phyloP scores from a whole-genome alignment of 371 early-diverging fungal species.

The Sporodiniella umbellata region DNA sequence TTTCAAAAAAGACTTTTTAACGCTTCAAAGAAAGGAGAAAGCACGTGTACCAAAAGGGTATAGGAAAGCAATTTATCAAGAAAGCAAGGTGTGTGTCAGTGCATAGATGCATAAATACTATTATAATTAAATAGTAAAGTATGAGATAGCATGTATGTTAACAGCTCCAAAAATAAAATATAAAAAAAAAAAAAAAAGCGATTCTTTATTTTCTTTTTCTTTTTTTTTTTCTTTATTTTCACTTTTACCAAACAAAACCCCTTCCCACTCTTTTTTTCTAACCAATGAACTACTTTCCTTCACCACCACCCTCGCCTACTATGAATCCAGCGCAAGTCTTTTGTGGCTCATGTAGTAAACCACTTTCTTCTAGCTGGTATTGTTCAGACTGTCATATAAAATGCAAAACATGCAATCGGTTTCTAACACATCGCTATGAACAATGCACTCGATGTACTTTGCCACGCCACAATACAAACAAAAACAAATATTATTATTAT shows the following conservation, averaged over 20 bases:
- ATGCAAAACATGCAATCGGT: constrained; percentile 39
- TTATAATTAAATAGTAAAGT: too few relatives aligned
- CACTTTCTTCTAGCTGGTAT: constrained; percentile 33
- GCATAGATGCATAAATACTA: too few relatives aligned
- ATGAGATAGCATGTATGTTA: too few relatives aligned
- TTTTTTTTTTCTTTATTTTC: not conserved
- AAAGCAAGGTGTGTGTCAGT: too few relatives aligned
- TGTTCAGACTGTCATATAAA: constrained; percentile 37
- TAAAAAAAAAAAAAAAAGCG: too few relatives aligned
- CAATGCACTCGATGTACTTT: constrained; percentile 37
- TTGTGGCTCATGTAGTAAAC: constrained; percentile 42
- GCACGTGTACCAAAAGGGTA: too few relatives aligned
- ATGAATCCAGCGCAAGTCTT: constrained; percentile 20
- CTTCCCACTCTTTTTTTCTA: not conserved
- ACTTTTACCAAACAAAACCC: not conserved
- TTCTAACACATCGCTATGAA: constrained; percentile 29
- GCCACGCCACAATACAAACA: too few relatives aligned
- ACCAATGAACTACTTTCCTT: constrained; percentile 37
- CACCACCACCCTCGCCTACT: constrained; percentile 32
- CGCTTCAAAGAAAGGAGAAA: too few relatives aligned
- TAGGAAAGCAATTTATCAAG: too few relatives aligned
- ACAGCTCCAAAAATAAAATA: too few relatives aligned
- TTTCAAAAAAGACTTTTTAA: too few relatives aligned
- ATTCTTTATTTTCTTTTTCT: not conserved
- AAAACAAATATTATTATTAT: too few relatives aligned